These are phyloP conservation scores for Azolla pinnata DNA, from an alignment of 75 land plant genomes.

Conservation along the genomic window DNA sequence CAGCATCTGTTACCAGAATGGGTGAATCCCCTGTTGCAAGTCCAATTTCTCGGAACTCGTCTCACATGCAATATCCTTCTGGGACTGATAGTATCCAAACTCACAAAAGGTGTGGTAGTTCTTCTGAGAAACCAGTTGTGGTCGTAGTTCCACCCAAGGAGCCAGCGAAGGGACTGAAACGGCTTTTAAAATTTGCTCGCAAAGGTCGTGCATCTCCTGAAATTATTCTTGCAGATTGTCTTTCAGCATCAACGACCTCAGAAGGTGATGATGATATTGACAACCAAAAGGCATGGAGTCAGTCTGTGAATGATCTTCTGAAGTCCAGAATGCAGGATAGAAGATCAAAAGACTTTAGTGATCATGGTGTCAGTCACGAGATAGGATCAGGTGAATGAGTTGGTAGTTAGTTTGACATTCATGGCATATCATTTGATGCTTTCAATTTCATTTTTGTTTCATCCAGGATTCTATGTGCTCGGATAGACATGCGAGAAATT, in stretches of 20 bases:
- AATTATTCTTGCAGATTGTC: slow-evolving; percentile 11
- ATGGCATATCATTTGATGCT: slow-evolving; percentile 17
- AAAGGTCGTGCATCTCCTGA: slow-evolving; percentile 44
- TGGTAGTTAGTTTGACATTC: background rate
- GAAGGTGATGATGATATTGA: slow-evolving; percentile 70
- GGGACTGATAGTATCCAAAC: slow-evolving; percentile 42
- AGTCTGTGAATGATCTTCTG: slow-evolving; percentile 9
- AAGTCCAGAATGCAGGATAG: slow-evolving; percentile 30
- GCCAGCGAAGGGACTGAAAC: slow-evolving; percentile 80
- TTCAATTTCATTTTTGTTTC: background rate
- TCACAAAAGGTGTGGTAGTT: slow-evolving; percentile 54
- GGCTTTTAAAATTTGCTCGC: slow-evolving; percentile 88
- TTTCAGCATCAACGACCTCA: slow-evolving; percentile 45
- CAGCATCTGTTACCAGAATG: background rate
- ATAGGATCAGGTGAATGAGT: slow-evolving; percentile 8
- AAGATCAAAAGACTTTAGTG: slow-evolving; percentile 19
- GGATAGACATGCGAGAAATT: too few species aligned
- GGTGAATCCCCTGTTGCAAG: slow-evolving; percentile 13
- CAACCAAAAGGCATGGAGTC: slow-evolving; percentile 23
- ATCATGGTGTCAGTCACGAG: slow-evolving; percentile 16
- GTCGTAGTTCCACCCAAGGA: slow-evolving; percentile 42
- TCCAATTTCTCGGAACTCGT: slow-evolving; percentile 15
- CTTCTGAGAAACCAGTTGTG: slow-evolving; percentile 53
- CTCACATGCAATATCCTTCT: slow-evolving; percentile 21
- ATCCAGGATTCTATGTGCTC: background rate